phyloP scores from a whole-genome alignment of 1,284 basidiomycete species.

The Termitomyces sp. region DNA sequence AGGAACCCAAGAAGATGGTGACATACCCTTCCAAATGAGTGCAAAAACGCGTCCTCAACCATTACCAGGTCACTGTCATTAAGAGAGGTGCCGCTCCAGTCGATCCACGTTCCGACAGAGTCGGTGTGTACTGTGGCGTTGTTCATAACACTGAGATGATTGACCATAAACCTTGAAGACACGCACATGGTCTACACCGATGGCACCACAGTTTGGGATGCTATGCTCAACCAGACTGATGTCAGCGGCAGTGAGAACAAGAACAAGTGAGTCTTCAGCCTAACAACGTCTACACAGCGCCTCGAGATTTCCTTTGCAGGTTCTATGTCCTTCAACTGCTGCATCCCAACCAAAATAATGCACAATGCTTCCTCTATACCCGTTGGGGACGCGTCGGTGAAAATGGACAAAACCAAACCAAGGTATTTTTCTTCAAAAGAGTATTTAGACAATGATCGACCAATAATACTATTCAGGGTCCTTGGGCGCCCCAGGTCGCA shows the following conservation, averaged over 20 bases:
- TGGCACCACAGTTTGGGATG: slow-evolving; percentile 52
- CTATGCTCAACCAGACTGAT: slow-evolving; percentile 68
- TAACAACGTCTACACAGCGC: background rate
- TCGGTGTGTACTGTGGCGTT: slow-evolving; percentile 35
- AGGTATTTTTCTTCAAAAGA: slow-evolving; percentile 31
- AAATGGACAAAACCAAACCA: slow-evolving; percentile 43
- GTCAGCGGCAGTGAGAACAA: slow-evolving; percentile 56
- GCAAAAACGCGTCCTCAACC: slow-evolving; percentile 4
- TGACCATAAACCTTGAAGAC: slow-evolving; percentile 26
- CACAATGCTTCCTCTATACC: slow-evolving; percentile 41
- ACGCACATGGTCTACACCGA: slow-evolving; percentile 52
- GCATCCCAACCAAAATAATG: slow-evolving; percentile 42
- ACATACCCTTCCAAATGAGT: slow-evolving; percentile 2
- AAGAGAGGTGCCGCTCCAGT: slow-evolving; percentile 60
- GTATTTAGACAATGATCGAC: background rate
- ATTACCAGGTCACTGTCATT: slow-evolving; percentile 46
- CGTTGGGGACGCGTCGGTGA: slow-evolving; percentile 65
- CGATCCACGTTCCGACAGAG: slow-evolving; percentile 44
- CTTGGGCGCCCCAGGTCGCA: slow-evolving; percentile 30
- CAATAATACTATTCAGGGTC: slow-evolving; percentile 25
- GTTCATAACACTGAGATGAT: background rate
- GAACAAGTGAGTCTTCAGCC: slow-evolving; percentile 45
- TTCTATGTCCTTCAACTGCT: slow-evolving; percentile 64
- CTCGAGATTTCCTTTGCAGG: slow-evolving; percentile 26
- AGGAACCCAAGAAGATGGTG: slow-evolving; percentile 35